phyloP scores from a whole-genome alignment of 2,329 filamentous ascomycete species.

The Talaromyces sp. region DNA sequence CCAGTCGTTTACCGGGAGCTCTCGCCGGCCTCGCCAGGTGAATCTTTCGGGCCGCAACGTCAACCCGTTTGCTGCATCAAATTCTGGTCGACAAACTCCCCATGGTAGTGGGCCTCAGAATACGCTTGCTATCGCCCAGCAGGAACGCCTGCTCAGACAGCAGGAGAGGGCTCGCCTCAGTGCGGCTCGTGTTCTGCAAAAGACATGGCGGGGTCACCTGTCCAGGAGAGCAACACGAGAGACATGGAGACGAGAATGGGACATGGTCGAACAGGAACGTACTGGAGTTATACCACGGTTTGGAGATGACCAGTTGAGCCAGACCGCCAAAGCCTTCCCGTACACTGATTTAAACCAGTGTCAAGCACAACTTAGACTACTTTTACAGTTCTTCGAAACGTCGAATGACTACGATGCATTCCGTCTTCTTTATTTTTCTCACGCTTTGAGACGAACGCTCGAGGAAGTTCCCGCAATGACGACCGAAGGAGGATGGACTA shows the following conservation, averaged over 20 bases:
- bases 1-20: conserved; percentile 82
- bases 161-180: conserved; percentile 71
- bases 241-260: conserved; percentile 56
- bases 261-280: conserved; percentile 48
- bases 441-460: conserved; percentile 35
- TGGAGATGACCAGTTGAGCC: conserved; percentile 29
- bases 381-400: conserved; percentile 62
- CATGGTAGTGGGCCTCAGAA: conserved; percentile 61
- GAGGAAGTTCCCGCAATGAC: conserved; percentile 30
- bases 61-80: conserved; percentile 76
- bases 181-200: conserved; percentile 69
- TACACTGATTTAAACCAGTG: conserved; percentile 17
- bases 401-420: conserved; percentile 33
- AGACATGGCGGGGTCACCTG: conserved; percentile 72
- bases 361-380: conserved; percentile 54
- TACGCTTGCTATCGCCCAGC: conserved; percentile 78
- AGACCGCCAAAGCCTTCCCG: neutral
- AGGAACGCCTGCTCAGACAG: conserved; percentile 74
- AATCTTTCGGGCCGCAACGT: conserved; percentile 81
- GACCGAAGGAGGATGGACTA: conserved; percentile 36
- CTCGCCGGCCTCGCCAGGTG: conserved; percentile 80
- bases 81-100: conserved; percentile 52
- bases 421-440: conserved; percentile 40
- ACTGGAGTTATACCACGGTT: conserved; percentile 22
- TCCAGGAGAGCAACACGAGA: conserved; percentile 55